Evolutionary conservation across 2,329 filamentous ascomycete species (phyloP), one percentile per base, ranked within the genome.

Genomic region (Xylaria sp.): DNA sequence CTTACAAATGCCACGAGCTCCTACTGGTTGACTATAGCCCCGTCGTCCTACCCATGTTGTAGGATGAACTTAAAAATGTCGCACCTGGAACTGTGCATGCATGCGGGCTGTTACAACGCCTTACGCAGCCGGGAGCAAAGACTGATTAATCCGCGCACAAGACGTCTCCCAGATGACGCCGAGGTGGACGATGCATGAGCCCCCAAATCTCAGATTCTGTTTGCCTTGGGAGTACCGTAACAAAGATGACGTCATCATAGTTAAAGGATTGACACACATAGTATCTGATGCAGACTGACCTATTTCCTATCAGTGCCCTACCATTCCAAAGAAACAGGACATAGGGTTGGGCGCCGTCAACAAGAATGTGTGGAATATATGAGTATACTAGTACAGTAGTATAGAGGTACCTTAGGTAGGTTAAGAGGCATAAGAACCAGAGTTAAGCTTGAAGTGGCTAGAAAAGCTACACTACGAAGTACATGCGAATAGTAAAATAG

Each of bases 51-150:
- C 47, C 57, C 56, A 58, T 61, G 44, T 25, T 36, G 10, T 22
- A 66, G 63, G 63, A 60, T 49, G 59, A 62, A 63, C 58, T 63
- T 56, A 66, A 69, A 68, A 68, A 60, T 63, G 63, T 69, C 63
- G 54, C 64, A 64, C 56, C 54, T 62, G 36, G 39, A 50, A 61
- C 45, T 45, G 25, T 53, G 31, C 60, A 29, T 58, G 38, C 51
- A 59, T 69, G 61, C 57, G n/a, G 50, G 22, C 47, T 36, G 31
- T n/a, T 63, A 60, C 53, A 59, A 58, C 39, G 44, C 56, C 54
- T 50, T 29, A 27, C 11, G 33, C n/a, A 33, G 38, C 53, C 47
- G 29, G 49, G 61, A 60, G 22, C 47, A 33, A 27, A 63, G 62
- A 62, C 49, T 53, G 42, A 22, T n/a, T 60, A 66, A 60, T 66